Conservation (phyloP, 768 basidiomycete genomes). For the Mycena chlorophos region DNA sequence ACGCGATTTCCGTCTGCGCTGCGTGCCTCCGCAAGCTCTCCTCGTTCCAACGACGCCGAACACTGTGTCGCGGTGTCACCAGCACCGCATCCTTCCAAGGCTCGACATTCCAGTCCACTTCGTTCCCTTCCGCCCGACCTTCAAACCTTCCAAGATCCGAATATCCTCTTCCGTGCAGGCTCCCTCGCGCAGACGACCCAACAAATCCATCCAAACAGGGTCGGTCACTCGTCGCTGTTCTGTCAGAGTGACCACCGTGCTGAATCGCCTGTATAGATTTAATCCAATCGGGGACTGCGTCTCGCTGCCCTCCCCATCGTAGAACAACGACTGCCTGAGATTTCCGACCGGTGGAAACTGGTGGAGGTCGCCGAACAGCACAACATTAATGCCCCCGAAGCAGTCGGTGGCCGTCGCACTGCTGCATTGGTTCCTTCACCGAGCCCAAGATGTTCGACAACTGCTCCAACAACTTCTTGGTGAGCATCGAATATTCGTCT, state of each 20-base stretch:
- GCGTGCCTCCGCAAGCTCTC: not conserved
- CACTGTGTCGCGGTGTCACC: constrained; percentile 1
- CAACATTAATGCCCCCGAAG: constrained; percentile 43
- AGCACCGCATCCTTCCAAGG: no score
- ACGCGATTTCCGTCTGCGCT: not conserved
- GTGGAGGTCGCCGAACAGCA: constrained; percentile 44
- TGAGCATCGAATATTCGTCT: constrained; percentile 45
- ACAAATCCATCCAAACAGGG: constrained; percentile 30
- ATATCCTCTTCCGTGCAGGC: constrained; percentile 30
- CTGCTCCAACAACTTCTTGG: constrained; percentile 24
- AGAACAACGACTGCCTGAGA: constrained; percentile 27
- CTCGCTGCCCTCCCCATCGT: not conserved
- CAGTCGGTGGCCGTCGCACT: constrained; percentile 1
- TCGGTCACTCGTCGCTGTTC: constrained; percentile 39
- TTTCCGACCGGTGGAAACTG: constrained; percentile 44
- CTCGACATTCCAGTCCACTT: constrained; percentile 1
- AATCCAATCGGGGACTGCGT: constrained; percentile 20
- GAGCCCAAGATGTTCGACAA: constrained; percentile 23
- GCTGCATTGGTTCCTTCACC: constrained; percentile 6
- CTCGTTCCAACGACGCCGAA: not conserved
- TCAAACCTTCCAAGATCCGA: constrained; percentile 22
- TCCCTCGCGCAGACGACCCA: constrained; percentile 30
- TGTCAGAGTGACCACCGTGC: constrained; percentile 35
- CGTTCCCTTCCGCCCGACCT: constrained; percentile 6
- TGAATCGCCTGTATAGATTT: constrained; percentile 30